Evolutionary conservation across 371 early-diverging fungal species (phyloP), one percentile per base, ranked within the genome.

Genomic region (Basidiobolus heterosporus): DNA sequence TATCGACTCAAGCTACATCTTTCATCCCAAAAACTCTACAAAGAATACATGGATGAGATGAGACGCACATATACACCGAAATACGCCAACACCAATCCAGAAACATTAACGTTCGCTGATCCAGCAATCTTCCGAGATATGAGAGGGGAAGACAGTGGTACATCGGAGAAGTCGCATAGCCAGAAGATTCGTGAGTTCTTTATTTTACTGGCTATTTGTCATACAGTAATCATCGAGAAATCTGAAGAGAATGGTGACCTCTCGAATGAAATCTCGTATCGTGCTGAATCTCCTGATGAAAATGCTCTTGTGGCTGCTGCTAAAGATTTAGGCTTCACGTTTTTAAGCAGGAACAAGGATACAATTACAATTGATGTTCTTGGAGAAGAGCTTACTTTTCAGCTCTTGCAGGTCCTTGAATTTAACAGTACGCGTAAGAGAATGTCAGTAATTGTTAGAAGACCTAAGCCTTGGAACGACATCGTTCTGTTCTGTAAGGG

Each of bases 341-440:
- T 89, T 55, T 48, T 89, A 4, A 63, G 66, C 1, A 62, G 69
- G 41, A 55, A 54, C 41, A 65, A 64, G 13, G 60, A 69, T 50
- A 64, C 59, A 30, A 55, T 82, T 16, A 67, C 61, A n/a, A 57
- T 83, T 21, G 80, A 83, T 52, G 57, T 83, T 22, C 55, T 82
- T 6, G 90, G 89, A 3, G 57, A 63, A 24, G 60, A 64, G 36
- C 64, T 79, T 45, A 67, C 60, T 2, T 88, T 74, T 59, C 72
- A 78, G 48, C 62, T 91, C 6, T 59, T 96, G 49, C 64, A 86
- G 49, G 70, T 86, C 6, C 59, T 94, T 47, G 91, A 89, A 53
- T 97, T 97, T 61, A 83, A 84, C 62, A 85, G 87, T 0, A 83
- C 85, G 14, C 79, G 97, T 44, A 97, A 95, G 61, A 78, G 95